Base-by-base conservation (phyloP, 257 asterid species). In the Plantago ovata region DNA sequence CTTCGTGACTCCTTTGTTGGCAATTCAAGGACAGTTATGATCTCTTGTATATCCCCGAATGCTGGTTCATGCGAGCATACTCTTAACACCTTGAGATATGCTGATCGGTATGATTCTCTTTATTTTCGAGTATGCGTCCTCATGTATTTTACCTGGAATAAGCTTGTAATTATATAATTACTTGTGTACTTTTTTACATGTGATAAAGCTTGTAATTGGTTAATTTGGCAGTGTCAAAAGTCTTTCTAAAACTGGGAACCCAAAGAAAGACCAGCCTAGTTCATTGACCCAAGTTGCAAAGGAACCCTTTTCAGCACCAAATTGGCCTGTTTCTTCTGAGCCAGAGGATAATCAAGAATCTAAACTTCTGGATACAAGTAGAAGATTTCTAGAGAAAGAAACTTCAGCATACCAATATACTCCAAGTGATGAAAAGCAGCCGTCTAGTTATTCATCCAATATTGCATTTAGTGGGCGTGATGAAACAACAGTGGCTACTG, bases 1-100 rank as follows among this genome's bases (percentile, higher is more conserved):
- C 93, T 93, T 53, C 90, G 96, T 48, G 99, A 89, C 78, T 86
- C 99, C 60, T 93, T 93, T 56, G 92, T 93, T 49, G 99, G 99
- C 38, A 93, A 93, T 70, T 89, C 99, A 56, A 82, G 94, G 77
- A 84, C 97, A 16, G 96, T 93, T 40, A 89, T 89, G 97, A 93
- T 93, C 65, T 93, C 99, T 55, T 89, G 97, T 80, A 86, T 93
- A 66, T 93, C 99, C 62, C 97, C 97, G 20, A 86, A 79, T 63
- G 90, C 95, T 64, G 96, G 97, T 59, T 93, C 99, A 10, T 93
- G 97, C 59, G 97, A 93, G 79, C 99, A 89, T 58, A 93, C 99
- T 42, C 89, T 93, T 69, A 89, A 93, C 58, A 93, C 99, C 50
- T 77, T 93, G 77, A 84, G 97, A 93, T 93, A 93, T 72, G 96